Conservation (phyloP, 73 alveolate genomes). For the Tetrahymena elliotti region DNA sequence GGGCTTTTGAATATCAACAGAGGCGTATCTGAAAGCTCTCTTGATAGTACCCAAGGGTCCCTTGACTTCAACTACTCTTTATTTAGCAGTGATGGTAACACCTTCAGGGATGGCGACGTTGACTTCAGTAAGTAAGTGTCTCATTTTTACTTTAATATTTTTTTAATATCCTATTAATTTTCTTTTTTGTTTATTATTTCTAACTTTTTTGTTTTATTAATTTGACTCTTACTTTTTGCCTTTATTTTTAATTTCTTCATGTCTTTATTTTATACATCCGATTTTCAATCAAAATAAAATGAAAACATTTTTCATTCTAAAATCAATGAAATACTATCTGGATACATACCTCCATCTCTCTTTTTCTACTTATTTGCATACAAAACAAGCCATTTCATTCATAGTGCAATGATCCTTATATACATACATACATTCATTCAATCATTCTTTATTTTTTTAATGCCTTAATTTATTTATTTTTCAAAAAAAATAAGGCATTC, state of each 20-base stretch:
- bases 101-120: constrained; percentile 16
- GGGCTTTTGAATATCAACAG: constrained; percentile 10
- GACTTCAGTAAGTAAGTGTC: constrained; percentile 33
- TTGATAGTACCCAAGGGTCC: constrained; percentile 36
- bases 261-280: neutral
- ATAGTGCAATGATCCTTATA: too few species aligned
- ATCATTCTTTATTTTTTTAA: neutral
- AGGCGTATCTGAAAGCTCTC: constrained; percentile 11
- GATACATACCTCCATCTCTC: neutral
- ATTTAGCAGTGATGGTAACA: constrained; percentile 9
- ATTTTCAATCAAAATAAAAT: neutral
- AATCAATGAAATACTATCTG: neutral
- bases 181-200: neutral
- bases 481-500: neutral
- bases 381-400: neutral
- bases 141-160: constrained; percentile 19
- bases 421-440: neutral
- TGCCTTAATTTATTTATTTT: neutral
- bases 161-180: neutral
- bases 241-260: neutral
- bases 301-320: neutral
- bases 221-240: constrained; percentile 1
- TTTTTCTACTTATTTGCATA: neutral
- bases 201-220: neutral
- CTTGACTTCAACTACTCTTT: constrained; percentile 30